Base-by-base conservation (phyloP, 495 filamentous ascomycete species). In the Penicillium soppii region DNA sequence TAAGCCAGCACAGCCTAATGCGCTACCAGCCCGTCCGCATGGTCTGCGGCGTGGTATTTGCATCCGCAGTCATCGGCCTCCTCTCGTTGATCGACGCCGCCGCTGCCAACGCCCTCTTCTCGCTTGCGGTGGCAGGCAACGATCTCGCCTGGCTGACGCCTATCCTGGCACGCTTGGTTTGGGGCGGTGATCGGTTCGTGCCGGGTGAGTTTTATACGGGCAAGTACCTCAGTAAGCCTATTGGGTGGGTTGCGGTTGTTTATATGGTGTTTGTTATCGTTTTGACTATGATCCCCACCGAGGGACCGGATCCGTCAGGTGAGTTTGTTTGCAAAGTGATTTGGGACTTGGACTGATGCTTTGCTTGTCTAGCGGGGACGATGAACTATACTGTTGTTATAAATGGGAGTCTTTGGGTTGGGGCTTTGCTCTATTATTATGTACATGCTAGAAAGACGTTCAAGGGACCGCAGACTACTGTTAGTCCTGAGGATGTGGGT, bases 301-400 rank as follows among this genome's bases (percentile, higher is more conserved):
- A 64, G 9, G 80, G 80, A 0, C 80, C 80, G 16, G 56, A 78
- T 61, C 80, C 80, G 17, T 50, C 53, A 5, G 19, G 62, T 65
- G 38, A 64, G 58, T 68, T 36, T 29, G 19, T 29, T 29, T 26
- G 32, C 9, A 4, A 7, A 6, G 26, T 19, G 1, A 7, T 39
- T 15, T 20, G n/a, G n/a, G n/a, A n/a, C n/a, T n/a, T n/a, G n/a
- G n/a, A n/a, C 15, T 46, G 20, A 15, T 38, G 23, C 47, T 25
- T 43, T 22, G 22, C 4, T 50, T 25, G 47, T 13, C 58, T 68
- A 25, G 65, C 54, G 25, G 7, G 22, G 7, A 61, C 63, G 47
- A 85, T 87, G 83, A 86, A 85, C 52, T 86, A 86, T 58, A 85
- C 82, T 0, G 71, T 85, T 30, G 83, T 85, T 19, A 81, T 86